These are phyloP conservation scores for Dendrocalamus sinicus DNA, from an alignment of 176 grass and related monocot species.

Conservation along the genomic window DNA sequence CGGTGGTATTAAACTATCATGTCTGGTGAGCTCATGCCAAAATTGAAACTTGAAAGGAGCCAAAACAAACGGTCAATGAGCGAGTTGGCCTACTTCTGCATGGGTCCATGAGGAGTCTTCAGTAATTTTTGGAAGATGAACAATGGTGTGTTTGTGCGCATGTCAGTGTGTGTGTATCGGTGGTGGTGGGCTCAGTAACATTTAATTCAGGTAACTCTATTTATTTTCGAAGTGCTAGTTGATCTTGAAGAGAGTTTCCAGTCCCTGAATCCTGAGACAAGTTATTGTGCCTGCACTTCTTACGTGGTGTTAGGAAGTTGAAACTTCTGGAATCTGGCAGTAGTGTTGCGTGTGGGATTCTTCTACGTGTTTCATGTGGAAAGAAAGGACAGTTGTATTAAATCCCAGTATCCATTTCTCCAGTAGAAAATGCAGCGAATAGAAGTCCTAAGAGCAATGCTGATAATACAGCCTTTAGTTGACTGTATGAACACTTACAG, in stretches of 20 bases:
- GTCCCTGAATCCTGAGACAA: not conserved
- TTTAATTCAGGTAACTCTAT: not conserved
- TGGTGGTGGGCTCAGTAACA: not conserved
- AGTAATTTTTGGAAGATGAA: not conserved
- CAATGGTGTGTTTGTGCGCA: not conserved
- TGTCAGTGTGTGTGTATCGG: not conserved
- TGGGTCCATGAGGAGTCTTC: not conserved
- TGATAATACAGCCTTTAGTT: no score
- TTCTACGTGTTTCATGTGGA: not conserved
- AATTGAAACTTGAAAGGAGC: not conserved
- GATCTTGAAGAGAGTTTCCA: not conserved
- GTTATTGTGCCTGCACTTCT: not conserved
- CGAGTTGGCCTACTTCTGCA: not conserved
- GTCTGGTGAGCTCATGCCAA: not conserved
- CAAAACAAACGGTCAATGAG: slow-evolving; percentile 17
- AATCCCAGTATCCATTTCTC: not conserved
- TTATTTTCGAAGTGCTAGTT: not conserved
- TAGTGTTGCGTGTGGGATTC: not conserved
- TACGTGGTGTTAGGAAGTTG: not conserved
- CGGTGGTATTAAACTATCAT: not conserved
- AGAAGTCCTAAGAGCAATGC: no score
- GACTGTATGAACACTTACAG: no score
- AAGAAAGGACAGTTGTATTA: not conserved
- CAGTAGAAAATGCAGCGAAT: not conserved
- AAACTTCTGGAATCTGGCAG: not conserved